phyloP scores from a whole-genome alignment of 306 rosid species.

The Glycine tomentella region DNA sequence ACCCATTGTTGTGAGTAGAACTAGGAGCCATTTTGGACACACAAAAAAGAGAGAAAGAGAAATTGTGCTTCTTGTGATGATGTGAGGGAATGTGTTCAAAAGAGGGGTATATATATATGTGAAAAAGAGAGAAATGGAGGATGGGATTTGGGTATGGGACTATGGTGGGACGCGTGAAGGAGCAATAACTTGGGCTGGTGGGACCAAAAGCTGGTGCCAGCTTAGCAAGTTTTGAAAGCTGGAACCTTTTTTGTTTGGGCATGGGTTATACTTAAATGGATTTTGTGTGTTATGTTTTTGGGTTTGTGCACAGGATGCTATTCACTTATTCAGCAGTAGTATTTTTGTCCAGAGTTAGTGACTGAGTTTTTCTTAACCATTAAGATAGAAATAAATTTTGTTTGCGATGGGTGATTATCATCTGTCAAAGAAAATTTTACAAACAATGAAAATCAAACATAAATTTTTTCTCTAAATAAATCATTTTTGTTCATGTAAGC shows the following conservation, averaged over 20 bases:
- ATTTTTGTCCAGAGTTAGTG: too few relatives aligned
- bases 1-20: slow-evolving; percentile 35
- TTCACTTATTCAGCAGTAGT: too few relatives aligned
- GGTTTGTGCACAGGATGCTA: slow-evolving; percentile 13
- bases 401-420: too few relatives aligned
- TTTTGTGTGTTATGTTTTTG: slow-evolving; percentile 11
- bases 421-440: too few relatives aligned
- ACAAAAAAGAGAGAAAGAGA: slow-evolving; percentile 25
- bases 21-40: slow-evolving; percentile 51
- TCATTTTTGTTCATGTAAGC: too few relatives aligned
- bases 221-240: slow-evolving; percentile 61
- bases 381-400: too few relatives aligned
- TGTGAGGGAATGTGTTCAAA: slow-evolving; percentile 48
- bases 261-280: slow-evolving; percentile 35
- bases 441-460: too few relatives aligned
- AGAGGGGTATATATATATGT: slow-evolving; percentile 34
- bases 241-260: slow-evolving; percentile 70
- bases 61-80: slow-evolving; percentile 35
- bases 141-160: slow-evolving; percentile 39
- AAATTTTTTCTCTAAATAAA: too few relatives aligned
- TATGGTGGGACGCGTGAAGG: slow-evolving; percentile 54
- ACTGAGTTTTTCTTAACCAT: too few relatives aligned
- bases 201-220: slow-evolving; percentile 70
- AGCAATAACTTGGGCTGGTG: slow-evolving; percentile 48
- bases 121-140: background rate